A percentile compares a stretch with the other conserved stretches of the same genome.
Conservation (phyloP, 2,329 filamentous ascomycete genomes). For the Pseudocercospora ulei region DNA sequence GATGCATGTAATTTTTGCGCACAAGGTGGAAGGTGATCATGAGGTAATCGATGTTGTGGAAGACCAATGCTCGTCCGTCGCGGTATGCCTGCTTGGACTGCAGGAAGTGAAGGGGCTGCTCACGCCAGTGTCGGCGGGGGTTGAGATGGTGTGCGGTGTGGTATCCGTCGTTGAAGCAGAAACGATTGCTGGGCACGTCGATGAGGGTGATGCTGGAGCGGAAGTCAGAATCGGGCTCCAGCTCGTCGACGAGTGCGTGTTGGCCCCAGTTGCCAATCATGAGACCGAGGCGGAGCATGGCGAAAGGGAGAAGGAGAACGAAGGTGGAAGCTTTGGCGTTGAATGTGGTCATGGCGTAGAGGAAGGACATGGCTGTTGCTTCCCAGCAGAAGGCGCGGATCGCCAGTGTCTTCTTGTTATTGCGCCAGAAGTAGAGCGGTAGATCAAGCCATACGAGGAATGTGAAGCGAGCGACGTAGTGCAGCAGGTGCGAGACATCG, state of each 20-base stretch:
- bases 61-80: constrained; percentile 59
- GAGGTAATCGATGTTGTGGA: constrained; percentile 71
- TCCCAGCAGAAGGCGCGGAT: constrained; percentile 54
- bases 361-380: constrained; percentile 46
- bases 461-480: constrained; percentile 64
- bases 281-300: constrained; percentile 57
- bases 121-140: constrained; percentile 68
- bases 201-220: constrained; percentile 70
- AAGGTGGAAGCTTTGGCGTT: constrained; percentile 53
- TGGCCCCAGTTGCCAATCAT: constrained; percentile 83
- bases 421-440: constrained; percentile 61
- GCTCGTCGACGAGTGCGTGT: constrained; percentile 67
- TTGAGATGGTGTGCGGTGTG: constrained; percentile 75
- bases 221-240: constrained; percentile 67
- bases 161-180: constrained; percentile 75
- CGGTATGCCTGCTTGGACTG: constrained; percentile 59
- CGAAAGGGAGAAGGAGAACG: constrained; percentile 56
- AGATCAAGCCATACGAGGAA: constrained; percentile 66
- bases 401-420: constrained; percentile 49
- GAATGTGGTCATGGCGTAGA: constrained; percentile 44
- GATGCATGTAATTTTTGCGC: constrained; percentile 59
- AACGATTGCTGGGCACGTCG: constrained; percentile 69
- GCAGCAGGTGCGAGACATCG: constrained; percentile 54
- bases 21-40: constrained; percentile 62
- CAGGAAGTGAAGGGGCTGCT: constrained; percentile 65